Percentiles rank a stretch among this genome's conserved stretches.
Conservation (phyloP, 306 rosid species). For the Gynostemma pentaphyllum region DNA sequence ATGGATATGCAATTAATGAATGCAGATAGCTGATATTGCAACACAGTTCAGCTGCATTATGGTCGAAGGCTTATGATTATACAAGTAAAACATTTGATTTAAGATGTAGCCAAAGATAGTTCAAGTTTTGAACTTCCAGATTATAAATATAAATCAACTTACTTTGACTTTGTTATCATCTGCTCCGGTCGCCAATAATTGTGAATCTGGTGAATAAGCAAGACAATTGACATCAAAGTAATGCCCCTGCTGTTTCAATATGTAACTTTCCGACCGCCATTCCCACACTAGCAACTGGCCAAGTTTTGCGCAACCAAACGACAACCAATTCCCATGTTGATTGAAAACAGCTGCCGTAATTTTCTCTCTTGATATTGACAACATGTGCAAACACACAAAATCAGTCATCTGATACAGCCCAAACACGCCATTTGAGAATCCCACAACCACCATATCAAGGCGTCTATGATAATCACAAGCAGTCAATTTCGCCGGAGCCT, state of each 20-base stretch:
- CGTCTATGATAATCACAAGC: constrained; percentile 78
- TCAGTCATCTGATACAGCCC: constrained; percentile 92
- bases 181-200: constrained; percentile 84
- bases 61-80: neutral
- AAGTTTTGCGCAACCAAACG: constrained; percentile 77
- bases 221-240: constrained; percentile 81
- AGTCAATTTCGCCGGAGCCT: constrained; percentile 45
- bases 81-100: neutral
- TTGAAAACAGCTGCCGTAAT: constrained; percentile 71
- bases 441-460: constrained; percentile 68
- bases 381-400: constrained; percentile 67
- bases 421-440: constrained; percentile 80
- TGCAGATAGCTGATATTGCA: neutral
- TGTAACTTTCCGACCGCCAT: constrained; percentile 88
- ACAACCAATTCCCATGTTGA: constrained; percentile 83
- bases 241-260: constrained; percentile 97
- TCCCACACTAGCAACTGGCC: constrained; percentile 98
- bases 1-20: too few species aligned
- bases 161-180: constrained; percentile 99
- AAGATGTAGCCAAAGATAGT: neutral
- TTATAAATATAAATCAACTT: neutral
- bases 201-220: constrained; percentile 79
- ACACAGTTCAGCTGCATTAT: too few species aligned
- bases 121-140: neutral
- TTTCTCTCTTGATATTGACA: constrained; percentile 78